Base-by-base conservation (phyloP, 805 yeast genomes). In the Saccharomycopsis malanga region DNA sequence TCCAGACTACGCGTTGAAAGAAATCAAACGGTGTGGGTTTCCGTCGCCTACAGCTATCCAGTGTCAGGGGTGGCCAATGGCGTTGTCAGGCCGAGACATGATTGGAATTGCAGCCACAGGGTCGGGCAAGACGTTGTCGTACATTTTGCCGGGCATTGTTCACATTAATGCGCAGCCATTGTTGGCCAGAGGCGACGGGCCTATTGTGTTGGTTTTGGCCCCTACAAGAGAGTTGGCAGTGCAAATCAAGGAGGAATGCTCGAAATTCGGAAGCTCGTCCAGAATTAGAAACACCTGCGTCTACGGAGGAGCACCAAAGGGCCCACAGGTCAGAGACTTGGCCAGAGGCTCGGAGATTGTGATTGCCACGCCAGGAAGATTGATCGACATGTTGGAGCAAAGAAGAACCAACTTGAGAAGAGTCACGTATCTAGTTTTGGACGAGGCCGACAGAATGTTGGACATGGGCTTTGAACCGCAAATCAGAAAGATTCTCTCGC, bases 61-160 rank as follows among this genome's bases (percentile, higher is more conserved):
- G 73, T 87, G 96, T 69, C 98, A 93, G 74, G 98, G 98, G 73
- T 93, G 98, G 98, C 98, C 98, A 55, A 93, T 93, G 98, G 98
- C 98, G 62, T 74, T 89, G 50, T 81, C 91, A 59, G 98, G 98
- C 74, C 87, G 98, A 72, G 98, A 93, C 67, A 84, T 93, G 91
- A 86, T 93, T 69, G 98, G 98, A 76, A 83, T 93, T 66, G 98
- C 98, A 49, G 84, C 96, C 58, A 93, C 98, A 57, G 98, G 98
- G 71, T 89, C 97, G 48, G 98, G 98, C 76, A 93, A 93, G 76
- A 93, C 98, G 54, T 75, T 93, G 60, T 87, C 97, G 36, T 93
- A 91, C 76, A 87, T 96, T 74, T 75, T 93, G 63, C 98, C 98
- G 56, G 84, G 93, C 56, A 93, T 93, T 64, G 96, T 91, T 49